A percentile compares a stretch with the other conserved stretches of the same genome.
Conservation (phyloP, 495 filamentous ascomycete species). For the Aspergillus biplanus region DNA sequence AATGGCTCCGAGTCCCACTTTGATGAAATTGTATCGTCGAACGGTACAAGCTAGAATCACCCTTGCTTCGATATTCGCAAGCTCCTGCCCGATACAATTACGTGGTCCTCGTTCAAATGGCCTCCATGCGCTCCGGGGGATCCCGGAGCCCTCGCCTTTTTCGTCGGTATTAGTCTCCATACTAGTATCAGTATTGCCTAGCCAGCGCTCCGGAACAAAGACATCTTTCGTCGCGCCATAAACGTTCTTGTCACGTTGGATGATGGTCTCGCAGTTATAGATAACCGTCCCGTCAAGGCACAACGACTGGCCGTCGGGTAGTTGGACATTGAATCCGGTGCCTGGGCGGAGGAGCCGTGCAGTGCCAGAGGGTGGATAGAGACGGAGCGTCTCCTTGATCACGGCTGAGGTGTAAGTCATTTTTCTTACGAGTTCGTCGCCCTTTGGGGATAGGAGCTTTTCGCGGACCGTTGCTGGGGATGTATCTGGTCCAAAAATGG, state of each 20-base stretch:
- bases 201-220: conserved; percentile 31
- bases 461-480: conserved; percentile 15
- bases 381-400: conserved; percentile 52
- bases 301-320: conserved; percentile 30
- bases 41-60: conserved; percentile 42
- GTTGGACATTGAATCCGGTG: conserved; percentile 29
- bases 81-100: conserved; percentile 55
- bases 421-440: conserved; percentile 32
- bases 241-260: conserved; percentile 28
- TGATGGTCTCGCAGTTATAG: conserved; percentile 27
- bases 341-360: conserved; percentile 39
- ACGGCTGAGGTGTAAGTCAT: conserved; percentile 50
- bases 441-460: conserved; percentile 8
- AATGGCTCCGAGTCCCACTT: conserved; percentile 46
- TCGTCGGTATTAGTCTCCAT: conserved; percentile 5
- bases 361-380: conserved; percentile 46
- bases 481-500: conserved; percentile 33
- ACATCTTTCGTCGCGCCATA: conserved; percentile 26
- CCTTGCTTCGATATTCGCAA: conserved; percentile 48
- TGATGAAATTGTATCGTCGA: conserved; percentile 46
- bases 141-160: background rate
- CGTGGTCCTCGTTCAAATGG: conserved; percentile 54
- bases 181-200: conserved; percentile 16
- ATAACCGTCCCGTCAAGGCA: conserved; percentile 37
- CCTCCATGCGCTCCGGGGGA: conserved; percentile 42